Evolutionary conservation across 2,329 filamentous ascomycete species (phyloP), one percentile per base, ranked within the genome.

Genomic region (Scolecobasidium constrictum): DNA sequence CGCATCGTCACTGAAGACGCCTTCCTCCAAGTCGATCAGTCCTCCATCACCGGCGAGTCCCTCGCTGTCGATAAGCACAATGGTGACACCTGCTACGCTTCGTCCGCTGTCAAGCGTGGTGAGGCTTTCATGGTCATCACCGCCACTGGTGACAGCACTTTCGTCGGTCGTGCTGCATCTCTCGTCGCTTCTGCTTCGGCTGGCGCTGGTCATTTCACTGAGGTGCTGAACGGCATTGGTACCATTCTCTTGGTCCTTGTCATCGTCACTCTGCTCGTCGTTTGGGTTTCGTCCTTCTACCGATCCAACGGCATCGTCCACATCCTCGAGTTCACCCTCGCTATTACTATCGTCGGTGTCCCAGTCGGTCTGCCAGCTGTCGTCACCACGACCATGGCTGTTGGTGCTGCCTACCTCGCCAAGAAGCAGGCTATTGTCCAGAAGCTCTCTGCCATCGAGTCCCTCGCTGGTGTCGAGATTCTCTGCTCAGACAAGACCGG

Each of bases 401-500:
- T 94, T 61, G 86, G 86, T 69, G 86, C 86, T 51, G 83, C 86
- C 49, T 92, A 92, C 65, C 77, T 94, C 46, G 86, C 86, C 56
- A 88, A 87, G 73, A 88, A 90, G 74, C 79, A 88, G 70, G 87
- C 86, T 43, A 93, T 94, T 52, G 86, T 94, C 51, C 86, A 93
- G 71, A 93, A 90, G 72, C 78, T 94, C 42, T 86, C 82, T 23
- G 86, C 86, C 50, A 94, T 94, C 49, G 86, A 94, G 71, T 93
- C 86, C 19, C 75, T 94, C 50, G 86, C 86, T 59, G 86, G 86
- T 71, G 87, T 93, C 49, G 83, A 94, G 67, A 92, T 94, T 63
- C 82, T 94, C 45, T 93, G 86, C 73, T 90, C 86, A 42, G 86
- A 93, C 75, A 93, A 93, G 77, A 93, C 86, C 21, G 86, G 86